These are phyloP conservation scores for Aspergillus bridgeri DNA, from an alignment of 495 filamentous ascomycete genomes.

Conservation along the genomic window DNA sequence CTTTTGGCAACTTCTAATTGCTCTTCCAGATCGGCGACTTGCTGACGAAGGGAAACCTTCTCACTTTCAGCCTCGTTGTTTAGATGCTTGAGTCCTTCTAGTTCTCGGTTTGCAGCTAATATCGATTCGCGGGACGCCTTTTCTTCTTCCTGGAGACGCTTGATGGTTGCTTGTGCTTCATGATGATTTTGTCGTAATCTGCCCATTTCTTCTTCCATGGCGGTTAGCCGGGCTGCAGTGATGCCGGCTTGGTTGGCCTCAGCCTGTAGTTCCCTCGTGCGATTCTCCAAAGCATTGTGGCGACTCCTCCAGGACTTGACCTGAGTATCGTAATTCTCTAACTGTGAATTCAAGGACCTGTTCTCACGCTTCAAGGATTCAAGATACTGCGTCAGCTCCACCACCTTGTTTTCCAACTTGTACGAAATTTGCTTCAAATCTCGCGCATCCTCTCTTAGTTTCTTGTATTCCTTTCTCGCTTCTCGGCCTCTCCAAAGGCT, in stretches of 20 bases:
- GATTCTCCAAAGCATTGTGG: conserved; percentile 85
- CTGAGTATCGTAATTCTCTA: conserved; percentile 95
- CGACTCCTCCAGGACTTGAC: conserved; percentile 90
- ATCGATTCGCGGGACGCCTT: conserved; percentile 75
- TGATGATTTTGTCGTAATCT: conserved; percentile 81
- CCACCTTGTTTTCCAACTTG: conserved; percentile 98
- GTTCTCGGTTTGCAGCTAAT: conserved; percentile 67
- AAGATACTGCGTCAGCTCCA: conserved; percentile 92
- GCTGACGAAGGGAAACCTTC: conserved; percentile 77
- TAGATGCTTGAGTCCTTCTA: conserved; percentile 68
- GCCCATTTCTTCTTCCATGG: conserved; percentile 92
- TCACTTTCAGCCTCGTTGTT: conserved; percentile 74
- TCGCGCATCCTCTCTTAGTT: conserved; percentile 85
- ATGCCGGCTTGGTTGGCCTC: conserved; percentile 99
- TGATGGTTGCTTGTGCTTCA: conserved; percentile 81
- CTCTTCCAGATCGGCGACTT: conserved; percentile 86
- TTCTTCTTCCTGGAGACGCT: conserved; percentile 91
- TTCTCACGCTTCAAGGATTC: conserved; percentile 91
- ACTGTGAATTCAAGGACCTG: conserved; percentile 79
- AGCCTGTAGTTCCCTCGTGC: conserved; percentile 87
- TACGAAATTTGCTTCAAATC: conserved; percentile 99
- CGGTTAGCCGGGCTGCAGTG: conserved; percentile 77
- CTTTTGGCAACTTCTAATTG: conserved; percentile 84
- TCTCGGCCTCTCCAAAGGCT: conserved; percentile 87
- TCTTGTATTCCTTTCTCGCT: conserved; percentile 83